These are phyloP conservation scores for Diddensiella transvaalensis DNA, from an alignment of 805 yeast species.

Conservation along the genomic window DNA sequence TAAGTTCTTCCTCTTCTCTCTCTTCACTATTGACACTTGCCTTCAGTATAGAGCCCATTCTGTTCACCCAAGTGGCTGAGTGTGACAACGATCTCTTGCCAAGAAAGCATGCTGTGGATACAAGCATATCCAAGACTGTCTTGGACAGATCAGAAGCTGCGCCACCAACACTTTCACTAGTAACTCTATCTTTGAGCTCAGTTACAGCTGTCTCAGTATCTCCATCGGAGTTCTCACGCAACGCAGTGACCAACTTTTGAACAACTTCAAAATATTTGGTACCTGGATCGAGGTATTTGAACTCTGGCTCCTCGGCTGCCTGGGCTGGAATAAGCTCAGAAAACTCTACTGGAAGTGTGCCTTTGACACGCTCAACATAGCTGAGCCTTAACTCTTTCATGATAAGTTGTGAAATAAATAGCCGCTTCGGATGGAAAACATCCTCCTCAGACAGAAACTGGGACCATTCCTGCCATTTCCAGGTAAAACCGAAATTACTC, in stretches of 20 bases:
- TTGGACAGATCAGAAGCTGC: conserved; percentile 38
- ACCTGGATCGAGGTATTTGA: conserved; percentile 38
- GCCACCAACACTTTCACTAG: conserved; percentile 31
- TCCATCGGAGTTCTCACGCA: conserved; percentile 29
- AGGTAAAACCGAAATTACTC: conserved; percentile 88
- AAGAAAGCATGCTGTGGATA: conserved; percentile 71
- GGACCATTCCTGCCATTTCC: conserved; percentile 98
- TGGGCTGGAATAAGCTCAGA: conserved; percentile 33
- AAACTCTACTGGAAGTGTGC: conserved; percentile 64
- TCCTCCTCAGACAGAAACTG: conserved; percentile 39
- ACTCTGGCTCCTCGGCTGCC: conserved; percentile 35
- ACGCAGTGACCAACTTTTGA: conserved; percentile 35
- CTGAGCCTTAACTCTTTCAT: conserved; percentile 80
- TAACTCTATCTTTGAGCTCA: conserved; percentile 21
- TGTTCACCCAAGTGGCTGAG: conserved; percentile 53
- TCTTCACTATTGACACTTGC: conserved; percentile 13
- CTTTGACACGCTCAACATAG: conserved; percentile 66
- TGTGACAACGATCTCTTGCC: conserved; percentile 88
- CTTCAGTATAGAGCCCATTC: conserved; percentile 38
- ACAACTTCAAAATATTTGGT: conserved; percentile 38
- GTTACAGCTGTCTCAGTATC: conserved; percentile 16
- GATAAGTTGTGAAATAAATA: conserved; percentile 72
- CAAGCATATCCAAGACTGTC: conserved; percentile 56
- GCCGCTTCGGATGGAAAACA: conserved; percentile 65
- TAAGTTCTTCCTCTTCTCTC: conserved; percentile 28